Base-by-base conservation (phyloP, 495 filamentous ascomycete species). In the Lasiosphaeria miniovina region DNA sequence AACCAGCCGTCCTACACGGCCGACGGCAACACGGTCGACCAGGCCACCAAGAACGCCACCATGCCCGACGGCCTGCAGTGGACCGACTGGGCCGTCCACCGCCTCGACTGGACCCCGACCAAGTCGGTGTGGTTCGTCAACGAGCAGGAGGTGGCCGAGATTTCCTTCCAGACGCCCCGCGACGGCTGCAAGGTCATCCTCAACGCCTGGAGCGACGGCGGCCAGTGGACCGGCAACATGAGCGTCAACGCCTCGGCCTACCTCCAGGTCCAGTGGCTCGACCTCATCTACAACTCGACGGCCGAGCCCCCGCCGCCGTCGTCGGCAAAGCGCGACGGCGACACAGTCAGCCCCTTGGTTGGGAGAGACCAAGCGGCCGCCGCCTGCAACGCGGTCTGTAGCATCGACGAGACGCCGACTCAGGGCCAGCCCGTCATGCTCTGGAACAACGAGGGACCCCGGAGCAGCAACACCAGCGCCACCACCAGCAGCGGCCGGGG, bases 191-290 rank as follows among this genome's bases (percentile, higher is more conserved):
- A 82, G 54, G 60, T 93, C 24, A 81, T 87, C 4, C 65, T 91
- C 43, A 91, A 92, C 60, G 80, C 89, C 38, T 93, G 89, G 89
- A 87, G 86, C 67, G 84, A 91, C 65, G 89, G 89, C 0, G 86
- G 88, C 0, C 63, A 72, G 4, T 93, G 89, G 89, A 82, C 85
- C 1, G 89, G 89, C 1, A 86, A 90, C 61, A 88, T 93, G 87
- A 76, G 61, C 8, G 64, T 82, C 2, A 77, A 77, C 0, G 75
- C 81, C 3, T 78, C 79, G 33, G 87, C 89, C 4, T 81, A 82
- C 55, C 70, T 91, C 63, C 86, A 88, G 63, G 78, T 93, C 34
- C 85, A 90, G 66, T 91, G 86, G 82, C 82, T 91, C 31, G 88
- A 92, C 65, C 64, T 91, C 59, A 80, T 84, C 4, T 93, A 85